Evolutionary conservation across 1,284 basidiomycete genomes (phyloP), one percentile per base, ranked within the genome.

Genomic region (Irpex sp.): DNA sequence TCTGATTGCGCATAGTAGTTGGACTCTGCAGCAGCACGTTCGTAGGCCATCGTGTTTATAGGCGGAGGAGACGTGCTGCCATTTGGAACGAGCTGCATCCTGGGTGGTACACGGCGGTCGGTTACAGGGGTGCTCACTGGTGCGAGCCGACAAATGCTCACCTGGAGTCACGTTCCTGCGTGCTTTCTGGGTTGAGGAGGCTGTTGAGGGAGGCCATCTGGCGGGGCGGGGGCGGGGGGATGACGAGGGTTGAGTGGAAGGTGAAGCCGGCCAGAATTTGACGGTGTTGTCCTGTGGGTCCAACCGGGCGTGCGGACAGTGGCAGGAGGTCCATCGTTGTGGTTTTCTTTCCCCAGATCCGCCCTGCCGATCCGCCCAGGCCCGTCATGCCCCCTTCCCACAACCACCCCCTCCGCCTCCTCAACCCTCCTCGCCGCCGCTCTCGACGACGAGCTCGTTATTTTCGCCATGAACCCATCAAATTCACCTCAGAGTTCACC

Each of bases 241-340:
- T 57, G 67, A 61, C 64, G 56, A 62, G 62, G 61, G 59, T 59
- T 57, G 65, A 59, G 58, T 56, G 63, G 55, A 57, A 60, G 65
- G 65, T 66, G 71, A 65, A 66, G 63, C 64, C 67, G 71, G 70
- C 66, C 65, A 71, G 68, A 71, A 70, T 72, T 71, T 72, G 69
- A 71, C 68, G 64, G 69, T 65, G 73, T 74, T 72, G 70, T 70
- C 67, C 68, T 76, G 75, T 75, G 73, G 74, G 75, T 76, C 74
- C 75, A 74, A 64, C 66, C 60, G 63, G 53, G 60, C 61, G 61
- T 62, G 61, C 56, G 66, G 67, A 67, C 66, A 71, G 66, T 68
- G 56, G 63, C 67, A 68, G 56, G 65, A 64, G 66, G 66, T 62
- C 69, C 70, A 72, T 75, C 72, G 71, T 74, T 67, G 63, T 62